Evolutionary conservation across 495 filamentous ascomycete species (phyloP).

Genomic region (Trichoderma erinaceum): DNA sequence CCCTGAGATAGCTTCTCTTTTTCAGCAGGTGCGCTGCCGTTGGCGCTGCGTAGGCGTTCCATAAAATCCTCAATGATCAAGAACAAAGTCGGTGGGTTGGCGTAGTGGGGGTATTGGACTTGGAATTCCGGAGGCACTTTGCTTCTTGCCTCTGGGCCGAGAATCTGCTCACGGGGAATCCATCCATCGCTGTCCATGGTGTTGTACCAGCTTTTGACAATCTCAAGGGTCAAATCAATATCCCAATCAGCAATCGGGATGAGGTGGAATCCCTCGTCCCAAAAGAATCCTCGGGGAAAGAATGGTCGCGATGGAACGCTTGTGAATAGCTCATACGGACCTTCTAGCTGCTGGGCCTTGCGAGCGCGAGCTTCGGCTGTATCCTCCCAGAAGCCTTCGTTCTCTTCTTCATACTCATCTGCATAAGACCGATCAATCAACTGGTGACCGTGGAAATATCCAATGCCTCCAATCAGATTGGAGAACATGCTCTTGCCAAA

Average conservation of each 20-base stretch:
- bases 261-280: conserved; percentile 97
- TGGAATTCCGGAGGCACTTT: conserved; percentile 97
- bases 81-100: conserved; percentile 96
- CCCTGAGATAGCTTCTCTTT: conserved; percentile 32
- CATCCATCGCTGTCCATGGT: conserved; percentile 96
- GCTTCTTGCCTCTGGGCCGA: conserved; percentile 87
- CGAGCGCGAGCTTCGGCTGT: conserved; percentile 62
- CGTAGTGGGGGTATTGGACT: conserved; percentile 93
- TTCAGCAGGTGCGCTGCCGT: conserved; percentile 30
- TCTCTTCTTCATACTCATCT: conserved; percentile 89
- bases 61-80: conserved; percentile 78
- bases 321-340: conserved; percentile 84
- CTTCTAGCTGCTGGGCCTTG: conserved; percentile 62
- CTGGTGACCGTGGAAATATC: conserved; percentile 85
- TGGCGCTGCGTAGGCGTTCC: conserved; percentile 54
- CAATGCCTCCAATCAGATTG: conserved; percentile 90
- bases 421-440: conserved; percentile 86
- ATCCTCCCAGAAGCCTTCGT: conserved; percentile 96
- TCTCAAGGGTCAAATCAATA: conserved; percentile 81
- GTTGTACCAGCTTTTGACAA: conserved; percentile 92
- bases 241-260: conserved; percentile 92
- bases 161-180: conserved; percentile 95
- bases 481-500: conserved; percentile 91
- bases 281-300: conserved; percentile 93
- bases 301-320: conserved; percentile 91